Evolutionary conservation across 139 green algal genomes (phyloP).

Genomic region (Gonium pectorale): DNA sequence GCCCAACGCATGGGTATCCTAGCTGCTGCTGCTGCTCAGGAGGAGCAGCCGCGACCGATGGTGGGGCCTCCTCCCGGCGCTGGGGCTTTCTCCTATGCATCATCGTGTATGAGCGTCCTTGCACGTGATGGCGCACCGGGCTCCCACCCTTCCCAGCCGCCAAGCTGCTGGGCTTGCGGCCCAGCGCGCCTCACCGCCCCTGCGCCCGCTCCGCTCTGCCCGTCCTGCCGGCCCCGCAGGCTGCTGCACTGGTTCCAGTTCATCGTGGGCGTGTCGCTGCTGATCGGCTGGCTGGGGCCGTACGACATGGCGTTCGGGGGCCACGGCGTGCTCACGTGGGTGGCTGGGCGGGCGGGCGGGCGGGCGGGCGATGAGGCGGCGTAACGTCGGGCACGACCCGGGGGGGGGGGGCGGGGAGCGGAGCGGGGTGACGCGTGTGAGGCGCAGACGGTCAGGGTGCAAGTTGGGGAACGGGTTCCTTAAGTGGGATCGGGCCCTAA

Average conservation of each 20-base stretch:
- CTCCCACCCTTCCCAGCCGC: neutral
- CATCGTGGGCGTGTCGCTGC: neutral
- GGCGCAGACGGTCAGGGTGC: neutral
- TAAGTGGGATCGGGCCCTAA: too few relatives aligned
- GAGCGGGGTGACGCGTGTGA: neutral
- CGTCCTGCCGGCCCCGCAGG: neutral
- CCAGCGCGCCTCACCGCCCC: neutral
- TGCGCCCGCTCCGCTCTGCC: neutral
- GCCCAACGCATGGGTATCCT: too few relatives aligned
- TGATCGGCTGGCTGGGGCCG: constrained; percentile 18
- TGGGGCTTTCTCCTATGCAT: neutral
- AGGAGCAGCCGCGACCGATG: too few relatives aligned
- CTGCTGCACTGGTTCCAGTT: constrained; percentile 6
- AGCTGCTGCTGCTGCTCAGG: too few relatives aligned
- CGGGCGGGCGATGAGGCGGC: neutral
- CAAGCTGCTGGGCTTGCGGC: neutral
- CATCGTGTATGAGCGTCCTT: neutral
- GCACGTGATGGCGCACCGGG: too few relatives aligned
- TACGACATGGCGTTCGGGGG: constrained; percentile 37
- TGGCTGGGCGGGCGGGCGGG: neutral
- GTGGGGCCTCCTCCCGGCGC: too few relatives aligned
- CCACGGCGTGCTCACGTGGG: neutral
- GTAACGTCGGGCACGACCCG: too few relatives aligned
- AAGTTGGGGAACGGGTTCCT: too few relatives aligned
- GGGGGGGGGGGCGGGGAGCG: neutral